Evolutionary conservation across 2,329 filamentous ascomycete species (phyloP), one percentile per base, ranked within the genome.

Genomic region (Tolypocladium endophyticum): DNA sequence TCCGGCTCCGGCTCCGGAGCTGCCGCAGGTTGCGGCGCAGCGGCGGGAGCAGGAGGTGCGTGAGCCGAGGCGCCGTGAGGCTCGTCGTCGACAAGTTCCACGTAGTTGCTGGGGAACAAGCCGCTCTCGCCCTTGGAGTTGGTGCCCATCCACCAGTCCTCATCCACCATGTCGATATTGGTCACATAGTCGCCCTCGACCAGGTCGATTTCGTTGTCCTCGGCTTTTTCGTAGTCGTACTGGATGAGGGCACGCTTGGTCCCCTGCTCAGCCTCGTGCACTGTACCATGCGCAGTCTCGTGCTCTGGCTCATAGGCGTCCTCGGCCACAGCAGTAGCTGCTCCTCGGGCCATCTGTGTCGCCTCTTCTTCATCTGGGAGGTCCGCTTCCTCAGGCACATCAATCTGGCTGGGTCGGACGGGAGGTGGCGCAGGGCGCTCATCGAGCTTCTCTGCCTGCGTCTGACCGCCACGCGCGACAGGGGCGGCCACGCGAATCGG

Each of bases 91-190:
- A 94, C 80, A 28, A 96, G 74, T 72, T 96, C 92, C 58, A 99
- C 93, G 66, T 99, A 99, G 79, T 97, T 97, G 77, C 90, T 94
- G 6, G 94, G 94, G 81, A 99, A 97, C 41, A 99, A 80, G 55
- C 94, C 94, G 61, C 81, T 87, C 73, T 97, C 91, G 67, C 94
- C 94, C 62, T 80, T 81, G 28, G 82, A 77, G 77, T 97, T 99
- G 65, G 88, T 90, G 52, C 95, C 94, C 83, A 96, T 89, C 94
- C 94, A 99, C 94, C 94, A 99, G 71, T 99, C 93, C 57, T 95
- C 89, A 67, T 97, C 94, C 2, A 99, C 91, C 89, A 95, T 95
- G 63, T 97, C 91, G 68, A 99, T 96, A 71, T 96, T 88, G 30
- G 84, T 92, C 43, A 99, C 88, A 64, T 87, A 84, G 68, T 97